These are phyloP conservation scores for Phytophthora sansomeana DNA, from an alignment of 352 stramenopile species.

Conservation along the genomic window DNA sequence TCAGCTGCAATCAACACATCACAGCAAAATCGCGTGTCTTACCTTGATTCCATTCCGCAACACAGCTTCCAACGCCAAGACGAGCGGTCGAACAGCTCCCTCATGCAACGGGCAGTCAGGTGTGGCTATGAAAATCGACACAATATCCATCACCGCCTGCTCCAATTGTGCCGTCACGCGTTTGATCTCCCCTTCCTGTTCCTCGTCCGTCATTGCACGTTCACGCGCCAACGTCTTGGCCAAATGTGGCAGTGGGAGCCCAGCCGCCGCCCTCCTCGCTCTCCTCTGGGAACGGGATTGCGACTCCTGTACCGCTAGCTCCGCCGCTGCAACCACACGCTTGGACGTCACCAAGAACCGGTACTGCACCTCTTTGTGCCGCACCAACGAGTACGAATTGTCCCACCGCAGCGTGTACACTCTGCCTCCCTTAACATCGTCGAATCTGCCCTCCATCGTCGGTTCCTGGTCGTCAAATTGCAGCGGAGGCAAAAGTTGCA, in stretches of 20 bases:
- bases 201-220: slow-evolving; percentile 37
- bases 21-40: background rate
- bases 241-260: slow-evolving; percentile 45
- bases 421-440: slow-evolving; percentile 37
- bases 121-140: slow-evolving; percentile 73
- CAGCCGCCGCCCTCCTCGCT: slow-evolving; percentile 29
- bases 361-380: slow-evolving; percentile 72
- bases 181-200: slow-evolving; percentile 41
- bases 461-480: slow-evolving; percentile 15
- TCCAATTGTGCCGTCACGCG: slow-evolving; percentile 23
- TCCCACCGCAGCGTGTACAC: slow-evolving; percentile 75
- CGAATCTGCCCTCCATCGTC: slow-evolving; percentile 47
- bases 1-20: background rate
- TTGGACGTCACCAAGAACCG: slow-evolving; percentile 56
- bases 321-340: slow-evolving; percentile 49
- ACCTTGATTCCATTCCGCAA: slow-evolving; percentile 77
- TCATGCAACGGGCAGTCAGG: slow-evolving; percentile 80
- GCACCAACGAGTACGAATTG: slow-evolving; percentile 80
- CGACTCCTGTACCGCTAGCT: slow-evolving; percentile 59
- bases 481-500: background rate
- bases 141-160: slow-evolving; percentile 67
- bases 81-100: slow-evolving; percentile 63
- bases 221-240: slow-evolving; percentile 49
- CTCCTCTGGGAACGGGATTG: slow-evolving; percentile 35
- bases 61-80: slow-evolving; percentile 72